A percentile compares a stretch with the other conserved stretches of the same genome.
Conservation (phyloP, 2,329 filamentous ascomycete genomes). For the Berkeleyomyces basicola region DNA sequence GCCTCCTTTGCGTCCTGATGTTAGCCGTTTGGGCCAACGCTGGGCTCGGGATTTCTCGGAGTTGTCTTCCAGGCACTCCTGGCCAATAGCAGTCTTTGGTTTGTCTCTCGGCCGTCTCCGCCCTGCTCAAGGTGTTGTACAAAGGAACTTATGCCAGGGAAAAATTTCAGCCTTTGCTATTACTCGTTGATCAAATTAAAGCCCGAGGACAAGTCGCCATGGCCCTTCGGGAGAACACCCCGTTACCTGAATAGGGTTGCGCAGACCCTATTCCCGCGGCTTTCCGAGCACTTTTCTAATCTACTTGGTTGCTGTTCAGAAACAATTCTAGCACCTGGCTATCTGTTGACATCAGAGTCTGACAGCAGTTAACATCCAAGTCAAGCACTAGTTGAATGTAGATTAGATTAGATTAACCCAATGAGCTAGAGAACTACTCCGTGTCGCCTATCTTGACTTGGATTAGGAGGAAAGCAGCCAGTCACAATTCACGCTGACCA, state of each 20-base stretch:
- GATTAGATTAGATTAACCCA: not conserved
- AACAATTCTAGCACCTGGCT: too few species aligned
- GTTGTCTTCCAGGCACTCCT: not conserved
- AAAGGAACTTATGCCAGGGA: not conserved
- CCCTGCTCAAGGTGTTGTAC: not conserved
- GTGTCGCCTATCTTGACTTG: not conserved
- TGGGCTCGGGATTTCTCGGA: not conserved
- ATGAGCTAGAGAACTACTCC: not conserved
- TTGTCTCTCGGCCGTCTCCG: not conserved
- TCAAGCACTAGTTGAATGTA: not conserved
- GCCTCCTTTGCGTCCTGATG: not conserved
- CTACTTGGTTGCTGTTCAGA: not conserved
- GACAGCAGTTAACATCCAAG: not conserved
- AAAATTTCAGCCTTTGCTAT: not conserved
- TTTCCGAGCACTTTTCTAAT: not conserved
- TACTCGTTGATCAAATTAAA: not conserved
- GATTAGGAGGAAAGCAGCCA: not conserved
- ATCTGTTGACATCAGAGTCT: not conserved
- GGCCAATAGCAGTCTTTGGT: not conserved
- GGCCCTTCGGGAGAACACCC: not conserved
- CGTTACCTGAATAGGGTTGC: not conserved
- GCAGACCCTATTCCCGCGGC: not conserved
- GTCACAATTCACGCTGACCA: not conserved
- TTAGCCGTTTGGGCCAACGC: not conserved
- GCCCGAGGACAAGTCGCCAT: not conserved